Evolutionary conservation across 2,329 filamentous ascomycete species (phyloP).

Genomic region (Diaporthe helianthi): DNA sequence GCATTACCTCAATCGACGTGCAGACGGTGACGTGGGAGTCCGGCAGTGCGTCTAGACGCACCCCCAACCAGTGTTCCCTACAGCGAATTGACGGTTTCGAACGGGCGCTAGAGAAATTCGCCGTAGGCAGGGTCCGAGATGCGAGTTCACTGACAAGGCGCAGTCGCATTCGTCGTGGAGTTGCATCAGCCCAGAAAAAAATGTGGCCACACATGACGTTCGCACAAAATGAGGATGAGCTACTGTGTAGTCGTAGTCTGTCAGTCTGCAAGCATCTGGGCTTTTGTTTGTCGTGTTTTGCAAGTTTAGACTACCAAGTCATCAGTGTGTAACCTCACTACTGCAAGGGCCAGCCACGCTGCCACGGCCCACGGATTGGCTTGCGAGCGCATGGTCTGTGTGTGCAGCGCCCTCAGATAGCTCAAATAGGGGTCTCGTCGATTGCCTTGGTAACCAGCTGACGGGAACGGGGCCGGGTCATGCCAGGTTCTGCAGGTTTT

Average conservation of each 20-base stretch:
- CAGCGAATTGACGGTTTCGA: constrained; percentile 16
- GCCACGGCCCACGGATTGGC: too few species aligned
- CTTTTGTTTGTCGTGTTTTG: constrained; percentile 13
- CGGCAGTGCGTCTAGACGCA: background rate
- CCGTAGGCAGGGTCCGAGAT: background rate
- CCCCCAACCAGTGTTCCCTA: background rate
- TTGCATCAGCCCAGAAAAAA: constrained; percentile 17
- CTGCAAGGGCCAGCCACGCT: constrained; percentile 22
- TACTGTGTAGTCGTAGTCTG: constrained; percentile 1
- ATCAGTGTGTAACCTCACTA: constrained; percentile 13
- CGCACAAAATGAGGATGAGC: constrained; percentile 3
- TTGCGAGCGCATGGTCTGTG: constrained; percentile 25
- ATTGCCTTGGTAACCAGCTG: background rate
- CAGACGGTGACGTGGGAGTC: background rate
- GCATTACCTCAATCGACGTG: background rate
- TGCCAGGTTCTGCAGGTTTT: background rate
- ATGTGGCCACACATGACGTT: constrained; percentile 4
- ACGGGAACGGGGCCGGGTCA: background rate
- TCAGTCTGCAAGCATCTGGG: constrained; percentile 8
- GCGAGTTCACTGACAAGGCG: constrained; percentile 19
- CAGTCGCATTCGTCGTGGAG: constrained; percentile 8
- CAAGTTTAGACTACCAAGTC: constrained; percentile 20
- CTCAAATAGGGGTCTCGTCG: constrained; percentile 4
- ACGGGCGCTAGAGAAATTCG: constrained; percentile 12
- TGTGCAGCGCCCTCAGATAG: constrained; percentile 1